A percentile compares a stretch with the other conserved stretches of the same genome.
These are phyloP conservation scores for Pseudogymnoascus destructans DNA, from an alignment of 2,329 filamentous ascomycete species.

Conservation along the genomic window DNA sequence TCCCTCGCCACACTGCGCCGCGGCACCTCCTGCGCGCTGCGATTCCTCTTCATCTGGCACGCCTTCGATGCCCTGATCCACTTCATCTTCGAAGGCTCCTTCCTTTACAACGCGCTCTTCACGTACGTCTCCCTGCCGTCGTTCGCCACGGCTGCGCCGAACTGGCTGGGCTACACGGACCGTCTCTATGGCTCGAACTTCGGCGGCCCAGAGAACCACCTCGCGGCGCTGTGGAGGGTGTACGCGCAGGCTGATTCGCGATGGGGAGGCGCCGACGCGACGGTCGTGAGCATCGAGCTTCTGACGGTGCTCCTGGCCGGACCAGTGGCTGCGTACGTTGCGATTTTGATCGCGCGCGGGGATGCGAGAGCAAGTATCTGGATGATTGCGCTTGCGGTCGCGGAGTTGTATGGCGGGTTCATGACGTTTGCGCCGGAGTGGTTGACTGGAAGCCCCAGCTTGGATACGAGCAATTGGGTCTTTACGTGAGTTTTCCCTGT, in stretches of 20 bases:
- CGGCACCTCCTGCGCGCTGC: conserved; percentile 40
- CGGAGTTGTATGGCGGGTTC: conserved; percentile 55
- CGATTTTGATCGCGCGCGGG: conserved; percentile 44
- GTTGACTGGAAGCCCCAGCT: conserved; percentile 47
- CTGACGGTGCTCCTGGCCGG: conserved; percentile 52
- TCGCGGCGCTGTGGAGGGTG: conserved; percentile 55
- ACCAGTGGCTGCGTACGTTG: conserved; percentile 45
- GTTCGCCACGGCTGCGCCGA: conserved; percentile 68
- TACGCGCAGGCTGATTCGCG: conserved; percentile 51
- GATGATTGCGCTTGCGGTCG: conserved; percentile 53
- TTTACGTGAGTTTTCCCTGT: conserved; percentile 30
- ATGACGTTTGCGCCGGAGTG: conserved; percentile 62
- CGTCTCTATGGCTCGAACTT: conserved; percentile 42
- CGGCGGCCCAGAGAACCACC: conserved; percentile 38
- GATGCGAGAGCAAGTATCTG: conserved; percentile 43
- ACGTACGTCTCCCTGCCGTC: conserved; percentile 33
- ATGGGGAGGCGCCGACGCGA: conserved; percentile 50
- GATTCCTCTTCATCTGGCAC: conserved; percentile 88
- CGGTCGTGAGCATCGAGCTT: conserved; percentile 51
- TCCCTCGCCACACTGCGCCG: conserved; percentile 32
- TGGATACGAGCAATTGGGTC: conserved; percentile 55
- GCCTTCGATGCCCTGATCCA: conserved; percentile 86
- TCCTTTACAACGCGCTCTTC: conserved; percentile 91
- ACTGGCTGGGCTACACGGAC: conserved; percentile 37
- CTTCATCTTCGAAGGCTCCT: conserved; percentile 79